phyloP scores from a whole-genome alignment of 2,329 filamentous ascomycete genomes.

The Gaeumannomyces sp. region DNA sequence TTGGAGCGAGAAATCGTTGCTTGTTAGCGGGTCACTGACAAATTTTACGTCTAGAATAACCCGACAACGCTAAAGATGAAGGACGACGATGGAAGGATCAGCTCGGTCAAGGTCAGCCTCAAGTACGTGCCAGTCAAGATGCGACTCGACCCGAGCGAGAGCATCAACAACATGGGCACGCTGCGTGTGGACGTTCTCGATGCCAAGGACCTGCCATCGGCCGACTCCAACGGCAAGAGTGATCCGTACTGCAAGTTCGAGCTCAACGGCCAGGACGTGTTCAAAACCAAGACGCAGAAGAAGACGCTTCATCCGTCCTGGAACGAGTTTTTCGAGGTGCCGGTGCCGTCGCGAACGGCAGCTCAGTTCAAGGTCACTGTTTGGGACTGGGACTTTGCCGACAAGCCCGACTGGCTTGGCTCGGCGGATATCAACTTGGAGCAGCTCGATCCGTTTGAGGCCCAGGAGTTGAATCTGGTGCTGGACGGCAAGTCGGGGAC shows the following conservation, averaged over 20 bases:
- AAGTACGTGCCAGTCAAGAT: slow-evolving; percentile 95
- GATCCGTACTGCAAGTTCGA: slow-evolving; percentile 96
- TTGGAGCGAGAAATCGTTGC: background rate
- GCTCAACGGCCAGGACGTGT: slow-evolving; percentile 80
- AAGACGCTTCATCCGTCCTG: slow-evolving; percentile 92
- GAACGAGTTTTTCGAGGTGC: slow-evolving; percentile 92
- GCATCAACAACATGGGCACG: slow-evolving; percentile 97
- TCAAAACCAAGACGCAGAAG: slow-evolving; percentile 94
- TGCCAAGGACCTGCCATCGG: slow-evolving; percentile 79
- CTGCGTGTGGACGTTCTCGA: slow-evolving; percentile 91
- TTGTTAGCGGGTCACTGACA: background rate
- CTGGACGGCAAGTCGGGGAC: slow-evolving; percentile 87
- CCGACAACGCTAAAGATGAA: slow-evolving; percentile 76
- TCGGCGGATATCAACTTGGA: slow-evolving; percentile 68
- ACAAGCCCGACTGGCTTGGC: slow-evolving; percentile 89
- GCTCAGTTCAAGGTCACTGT: slow-evolving; percentile 79
- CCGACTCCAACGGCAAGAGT: slow-evolving; percentile 92
- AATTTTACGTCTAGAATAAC: slow-evolving; percentile 58
- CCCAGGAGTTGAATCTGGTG: slow-evolving; percentile 65
- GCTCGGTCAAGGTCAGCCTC: slow-evolving; percentile 81
- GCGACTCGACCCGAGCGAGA: slow-evolving; percentile 88
- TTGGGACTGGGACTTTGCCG: slow-evolving; percentile 95
- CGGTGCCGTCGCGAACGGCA: slow-evolving; percentile 75
- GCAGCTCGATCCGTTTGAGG: slow-evolving; percentile 76
- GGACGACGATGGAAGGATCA: slow-evolving; percentile 67